Conservation (phyloP, 768 basidiomycete species). For the Hygrophoropsis aurantiaca region DNA sequence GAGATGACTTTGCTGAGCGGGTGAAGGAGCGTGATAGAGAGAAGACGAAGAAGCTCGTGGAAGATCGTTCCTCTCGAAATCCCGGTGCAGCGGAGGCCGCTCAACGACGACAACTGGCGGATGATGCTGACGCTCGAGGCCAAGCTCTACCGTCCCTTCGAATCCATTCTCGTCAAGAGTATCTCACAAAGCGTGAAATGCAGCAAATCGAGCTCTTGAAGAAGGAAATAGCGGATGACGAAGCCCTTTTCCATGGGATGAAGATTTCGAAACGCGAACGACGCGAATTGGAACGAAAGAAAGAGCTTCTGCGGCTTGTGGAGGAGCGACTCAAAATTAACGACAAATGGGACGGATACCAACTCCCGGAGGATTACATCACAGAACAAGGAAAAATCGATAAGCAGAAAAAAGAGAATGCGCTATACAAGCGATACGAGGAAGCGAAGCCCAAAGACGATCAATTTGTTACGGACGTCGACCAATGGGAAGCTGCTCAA, state of each 20-base stretch:
- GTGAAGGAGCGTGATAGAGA: constrained; percentile 81
- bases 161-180: constrained; percentile 89
- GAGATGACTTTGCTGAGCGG: constrained; percentile 93
- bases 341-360: constrained; percentile 95
- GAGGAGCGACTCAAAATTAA: constrained; percentile 94
- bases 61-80: constrained; percentile 87
- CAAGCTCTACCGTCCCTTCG: constrained; percentile 70
- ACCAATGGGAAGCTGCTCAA: constrained; percentile 96
- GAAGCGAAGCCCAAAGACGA: constrained; percentile 91
- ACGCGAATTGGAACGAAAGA: constrained; percentile 84
- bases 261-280: constrained; percentile 83
- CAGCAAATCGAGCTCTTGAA: constrained; percentile 94
- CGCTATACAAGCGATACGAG: constrained; percentile 91
- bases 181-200: constrained; percentile 92
- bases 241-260: constrained; percentile 88
- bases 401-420: constrained; percentile 92
- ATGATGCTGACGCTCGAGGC: constrained; percentile 62
- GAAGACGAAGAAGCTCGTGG: constrained; percentile 85
- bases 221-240: constrained; percentile 93
- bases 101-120: constrained; percentile 76
- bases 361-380: constrained; percentile 95
- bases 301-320: constrained; percentile 86
- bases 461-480: constrained; percentile 94
- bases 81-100: constrained; percentile 79
- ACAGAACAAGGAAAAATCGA: constrained; percentile 99